phyloP scores from a whole-genome alignment of 352 stramenopile species.

The Pseudoperonospora humuli region DNA sequence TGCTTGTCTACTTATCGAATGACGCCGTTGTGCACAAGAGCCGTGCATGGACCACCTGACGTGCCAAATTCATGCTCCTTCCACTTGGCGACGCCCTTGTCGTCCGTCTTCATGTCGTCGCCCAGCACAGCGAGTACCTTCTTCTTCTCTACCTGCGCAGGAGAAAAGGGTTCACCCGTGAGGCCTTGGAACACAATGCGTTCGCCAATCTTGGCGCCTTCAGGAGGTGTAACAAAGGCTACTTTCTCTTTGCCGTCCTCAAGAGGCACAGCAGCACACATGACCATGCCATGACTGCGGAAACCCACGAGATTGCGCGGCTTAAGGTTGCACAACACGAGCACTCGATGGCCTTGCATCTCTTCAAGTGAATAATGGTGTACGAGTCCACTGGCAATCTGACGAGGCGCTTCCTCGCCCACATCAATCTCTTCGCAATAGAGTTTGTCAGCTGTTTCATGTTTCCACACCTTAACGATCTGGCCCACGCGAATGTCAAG shows the following conservation, averaged over 20 bases:
- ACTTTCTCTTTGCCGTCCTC: slow-evolving; percentile 76
- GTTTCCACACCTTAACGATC: slow-evolving; percentile 90
- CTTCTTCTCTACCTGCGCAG: slow-evolving; percentile 85
- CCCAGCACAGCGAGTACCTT: slow-evolving; percentile 76
- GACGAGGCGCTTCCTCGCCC: slow-evolving; percentile 74
- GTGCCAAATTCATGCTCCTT: slow-evolving; percentile 74
- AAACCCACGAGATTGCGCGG: slow-evolving; percentile 85
- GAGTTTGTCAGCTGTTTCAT: slow-evolving; percentile 87
- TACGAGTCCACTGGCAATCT: slow-evolving; percentile 84
- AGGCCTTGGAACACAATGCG: slow-evolving; percentile 66
- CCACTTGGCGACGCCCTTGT: slow-evolving; percentile 70
- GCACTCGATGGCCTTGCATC: slow-evolving; percentile 77
- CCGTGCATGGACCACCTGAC: slow-evolving; percentile 64
- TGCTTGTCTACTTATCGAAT: slow-evolving; percentile 49
- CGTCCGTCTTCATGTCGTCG: slow-evolving; percentile 80
- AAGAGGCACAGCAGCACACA: slow-evolving; percentile 68
- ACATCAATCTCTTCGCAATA: slow-evolving; percentile 91
- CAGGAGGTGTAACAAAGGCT: slow-evolving; percentile 77
- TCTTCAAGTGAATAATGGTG: slow-evolving; percentile 82
- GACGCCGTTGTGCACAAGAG: slow-evolving; percentile 59
- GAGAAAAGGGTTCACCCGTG: slow-evolving; percentile 61
- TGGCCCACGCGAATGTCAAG: slow-evolving; percentile 88
- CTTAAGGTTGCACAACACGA: slow-evolving; percentile 90
- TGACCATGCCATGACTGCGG: slow-evolving; percentile 88
- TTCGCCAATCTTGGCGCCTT: slow-evolving; percentile 64